Evolutionary conservation across 2,329 filamentous ascomycete species (phyloP), one percentile per base, ranked within the genome.

Genomic region (Thermomyces lanuginosus): DNA sequence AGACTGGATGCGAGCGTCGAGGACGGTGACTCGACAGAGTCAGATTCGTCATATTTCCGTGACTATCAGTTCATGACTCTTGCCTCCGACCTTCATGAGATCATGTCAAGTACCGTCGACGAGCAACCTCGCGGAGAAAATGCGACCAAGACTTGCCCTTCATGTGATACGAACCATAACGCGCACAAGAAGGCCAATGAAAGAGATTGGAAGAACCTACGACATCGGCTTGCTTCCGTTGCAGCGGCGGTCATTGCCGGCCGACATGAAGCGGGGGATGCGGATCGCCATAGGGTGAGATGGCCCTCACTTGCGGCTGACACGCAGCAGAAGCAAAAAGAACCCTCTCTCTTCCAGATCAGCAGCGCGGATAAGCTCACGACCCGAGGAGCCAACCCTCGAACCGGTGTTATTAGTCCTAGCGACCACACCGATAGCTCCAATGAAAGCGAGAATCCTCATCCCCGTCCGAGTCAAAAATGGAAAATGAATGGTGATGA

Each of bases 391-490:
- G 43, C 42, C 7, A 56, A 48, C 31, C 39, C 47, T 12, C 44
- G 46, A 15, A 51, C 53, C 1, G 48, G 49, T 4, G 45, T 58
- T 5, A 39, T 54, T 4, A 55, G 45, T 17, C 51, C 55, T 6
- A 47, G 34, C 22, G 29, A 42, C 17, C 31, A 43, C 26, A 39
- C 38, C 6, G 37, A 35, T 6, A 41, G 31, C 15, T 25, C 37
- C 10, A 34, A 33, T 6, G 34, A 33, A 10, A 35, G 37, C n/a
- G 20, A 17, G 12, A 13, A 26, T 24, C 30, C 26, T 13, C 24
- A 32, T 16, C 16, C 29, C 4, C 29, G 34, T 6, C 29, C 28
- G 21, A 33, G 37, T 13, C 36, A 37, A 19, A 52, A 49, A 34
- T 51, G 46, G 44, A 42, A 40, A 12, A 41, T 46, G 17, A 46